These are phyloP conservation scores for Ramularia endophylla DNA, from an alignment of 2,329 filamentous ascomycete genomes.

Conservation along the genomic window DNA sequence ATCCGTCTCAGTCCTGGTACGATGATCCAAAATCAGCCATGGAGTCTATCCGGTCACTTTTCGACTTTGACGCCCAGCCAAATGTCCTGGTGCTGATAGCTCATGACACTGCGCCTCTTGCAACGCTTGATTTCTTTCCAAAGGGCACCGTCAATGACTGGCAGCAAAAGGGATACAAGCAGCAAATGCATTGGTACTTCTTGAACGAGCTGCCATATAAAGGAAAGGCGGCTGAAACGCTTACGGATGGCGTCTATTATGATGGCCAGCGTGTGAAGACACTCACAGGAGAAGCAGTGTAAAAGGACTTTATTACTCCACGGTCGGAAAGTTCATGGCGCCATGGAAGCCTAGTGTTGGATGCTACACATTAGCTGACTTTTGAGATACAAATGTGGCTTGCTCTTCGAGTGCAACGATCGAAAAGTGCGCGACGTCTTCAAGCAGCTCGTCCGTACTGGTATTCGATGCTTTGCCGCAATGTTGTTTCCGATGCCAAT, in stretches of 20 bases:
- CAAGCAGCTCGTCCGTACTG: too few relatives aligned
- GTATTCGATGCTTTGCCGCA: too few relatives aligned
- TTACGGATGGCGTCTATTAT: constrained; percentile 18
- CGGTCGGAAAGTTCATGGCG: too few relatives aligned
- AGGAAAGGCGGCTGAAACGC: constrained; percentile 9
- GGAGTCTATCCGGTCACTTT: constrained; percentile 14
- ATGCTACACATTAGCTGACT: too few relatives aligned
- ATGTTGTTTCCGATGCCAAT: too few relatives aligned
- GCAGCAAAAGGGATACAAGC: constrained; percentile 17
- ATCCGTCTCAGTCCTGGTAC: constrained; percentile 13
- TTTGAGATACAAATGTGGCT: too few relatives aligned
- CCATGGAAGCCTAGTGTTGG: too few relatives aligned
- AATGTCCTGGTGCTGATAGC: constrained; percentile 21
- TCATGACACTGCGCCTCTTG: constrained; percentile 18
- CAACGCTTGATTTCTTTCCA: constrained; percentile 16
- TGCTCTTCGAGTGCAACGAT: too few relatives aligned
- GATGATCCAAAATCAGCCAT: constrained; percentile 18
- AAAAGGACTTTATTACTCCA: too few relatives aligned
- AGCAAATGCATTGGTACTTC: constrained; percentile 21
- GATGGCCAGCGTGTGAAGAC: constrained; percentile 15
- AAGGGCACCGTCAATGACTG: constrained; percentile 20
- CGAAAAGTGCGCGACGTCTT: too few relatives aligned
- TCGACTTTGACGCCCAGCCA: constrained; percentile 19
- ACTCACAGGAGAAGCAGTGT: constrained; percentile 2
- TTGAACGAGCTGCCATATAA: constrained; percentile 18